Percentiles rank a stretch among this genome's conserved stretches.
Conservation (phyloP, 2,329 filamentous ascomycete genomes). For the Torrubiellomyces zombiae region DNA sequence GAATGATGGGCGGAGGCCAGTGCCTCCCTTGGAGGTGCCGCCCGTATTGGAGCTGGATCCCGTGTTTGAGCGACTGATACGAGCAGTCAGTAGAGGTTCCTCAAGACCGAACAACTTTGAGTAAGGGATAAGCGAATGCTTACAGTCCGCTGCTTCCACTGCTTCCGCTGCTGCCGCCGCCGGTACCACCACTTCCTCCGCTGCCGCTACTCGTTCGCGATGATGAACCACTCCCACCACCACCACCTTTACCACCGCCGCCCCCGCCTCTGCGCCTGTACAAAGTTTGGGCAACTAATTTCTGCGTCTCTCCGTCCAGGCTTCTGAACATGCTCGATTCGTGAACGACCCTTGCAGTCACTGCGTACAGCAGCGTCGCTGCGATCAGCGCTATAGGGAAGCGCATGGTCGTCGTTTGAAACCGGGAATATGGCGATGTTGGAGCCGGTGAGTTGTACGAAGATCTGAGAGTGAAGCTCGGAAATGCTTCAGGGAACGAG, state of each 20-base stretch:
- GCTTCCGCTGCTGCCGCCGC: conserved; percentile 7
- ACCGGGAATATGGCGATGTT: conserved; percentile 1
- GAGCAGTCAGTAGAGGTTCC: conserved; percentile 1
- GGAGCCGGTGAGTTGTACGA: not conserved
- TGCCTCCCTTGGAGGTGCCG: conserved; percentile 38
- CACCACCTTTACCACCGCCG: conserved; percentile 7
- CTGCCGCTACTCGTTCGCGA: conserved; percentile 4
- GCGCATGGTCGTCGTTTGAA: conserved; percentile 6
- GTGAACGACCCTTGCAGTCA: conserved; percentile 4
- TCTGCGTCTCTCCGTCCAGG: too few relatives aligned
- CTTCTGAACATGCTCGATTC: too few relatives aligned
- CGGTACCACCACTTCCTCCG: conserved; percentile 4
- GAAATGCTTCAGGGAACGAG: too few relatives aligned
- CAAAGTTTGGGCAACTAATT: too few relatives aligned
- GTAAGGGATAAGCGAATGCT: conserved; percentile 1
- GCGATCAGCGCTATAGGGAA: conserved; percentile 4
- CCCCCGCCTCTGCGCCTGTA: conserved; percentile 9
- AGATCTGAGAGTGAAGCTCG: too few relatives aligned
- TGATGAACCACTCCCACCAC: conserved; percentile 6
- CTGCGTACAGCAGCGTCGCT: conserved; percentile 3
- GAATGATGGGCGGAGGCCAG: conserved; percentile 37
- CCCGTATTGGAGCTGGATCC: conserved; percentile 22
- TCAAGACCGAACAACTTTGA: too few relatives aligned
- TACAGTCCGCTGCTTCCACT: conserved; percentile 5
- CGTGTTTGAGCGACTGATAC: conserved; percentile 13